Base-by-base conservation (phyloP, 2,329 filamentous ascomycete genomes). In the Leptographium procerum region DNA sequence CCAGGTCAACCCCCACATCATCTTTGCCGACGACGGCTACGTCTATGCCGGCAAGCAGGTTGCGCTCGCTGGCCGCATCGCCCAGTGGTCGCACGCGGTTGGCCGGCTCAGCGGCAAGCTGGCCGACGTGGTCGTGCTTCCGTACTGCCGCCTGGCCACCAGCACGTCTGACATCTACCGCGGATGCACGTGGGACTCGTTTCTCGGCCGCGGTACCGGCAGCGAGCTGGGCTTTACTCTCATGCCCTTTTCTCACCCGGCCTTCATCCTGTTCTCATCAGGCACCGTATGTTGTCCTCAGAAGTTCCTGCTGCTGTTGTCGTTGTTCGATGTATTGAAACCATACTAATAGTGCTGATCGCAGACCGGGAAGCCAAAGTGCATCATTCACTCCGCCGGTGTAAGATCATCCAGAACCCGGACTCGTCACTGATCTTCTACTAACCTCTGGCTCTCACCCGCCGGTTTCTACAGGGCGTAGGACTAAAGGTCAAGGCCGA, bases 1-100 rank as follows among this genome's bases (percentile, higher is more conserved):
- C 4, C 62, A 63, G 52, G 54, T 61, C 19, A 24, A 51, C n/a
- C 61, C 62, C 9, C 55, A 57, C 29, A 14, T 63, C 4, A 29
- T 62, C 8, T 61, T 63, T 53, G 51, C 50, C 24, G 60, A 62
- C n/a, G 43, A 50, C 10, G 55, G 54, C 10, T 51, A 57, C 28
- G n/a, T 56, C 14, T 62, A 61, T 22, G 58, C 54, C 24, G 58
- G 58, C 40, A 63, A 59, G 56, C 16, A 7, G 7, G 31, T 57
- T 14, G 11, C 55, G 13, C 59, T 63, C 3, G 33, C 31, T 6
- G 22, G 3, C 8, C 54, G 55, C 36, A 24, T 59, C 14, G n/a
- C 14, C 14, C n/a, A n/a, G 2, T 61, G 60, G 61, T 51, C 60
- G 3, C 43, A 54, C 5, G 16, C 9, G 3, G 19, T 61, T 16